Percentiles rank a stretch among this genome's conserved stretches.
Conservation (phyloP, 192 early-diverging fungal species). For the Coemansia sp. region DNA sequence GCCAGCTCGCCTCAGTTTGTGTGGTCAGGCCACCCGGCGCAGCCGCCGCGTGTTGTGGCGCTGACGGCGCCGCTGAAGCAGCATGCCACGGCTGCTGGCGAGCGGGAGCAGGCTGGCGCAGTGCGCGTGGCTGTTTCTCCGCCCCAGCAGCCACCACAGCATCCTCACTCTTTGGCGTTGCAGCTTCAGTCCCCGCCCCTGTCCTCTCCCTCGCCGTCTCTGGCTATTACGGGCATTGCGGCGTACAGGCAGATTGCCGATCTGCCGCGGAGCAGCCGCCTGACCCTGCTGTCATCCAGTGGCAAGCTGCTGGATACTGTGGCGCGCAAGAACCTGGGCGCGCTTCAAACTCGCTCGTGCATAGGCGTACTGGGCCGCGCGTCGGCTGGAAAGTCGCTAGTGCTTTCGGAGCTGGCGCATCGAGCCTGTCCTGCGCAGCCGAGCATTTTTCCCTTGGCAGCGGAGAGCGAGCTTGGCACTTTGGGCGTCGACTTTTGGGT, state of each 20-base stretch:
- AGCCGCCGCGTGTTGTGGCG: not conserved
- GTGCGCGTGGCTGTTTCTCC: too few relatives aligned
- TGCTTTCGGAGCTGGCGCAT: slow-evolving; percentile 11
- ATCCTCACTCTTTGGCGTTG: not conserved
- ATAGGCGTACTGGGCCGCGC: slow-evolving; percentile 24
- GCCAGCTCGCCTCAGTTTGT: too few relatives aligned
- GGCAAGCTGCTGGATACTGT: slow-evolving; percentile 13
- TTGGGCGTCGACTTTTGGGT: slow-evolving; percentile 16
- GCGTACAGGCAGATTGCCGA: not conserved
- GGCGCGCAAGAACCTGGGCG: slow-evolving; percentile 8
- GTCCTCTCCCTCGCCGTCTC: not conserved
- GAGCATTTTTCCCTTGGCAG: not conserved
- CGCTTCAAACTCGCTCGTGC: slow-evolving; percentile 6
- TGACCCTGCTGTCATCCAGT: slow-evolving; percentile 6
- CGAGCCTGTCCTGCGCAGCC: not conserved
- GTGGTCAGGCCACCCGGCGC: too few relatives aligned
- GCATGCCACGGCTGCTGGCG: slow-evolving; percentile 1
- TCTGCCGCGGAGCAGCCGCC: not conserved
- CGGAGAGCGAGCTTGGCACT: not conserved
- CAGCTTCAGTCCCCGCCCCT: not conserved
- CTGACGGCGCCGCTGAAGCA: not conserved
- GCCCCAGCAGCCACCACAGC: too few relatives aligned
- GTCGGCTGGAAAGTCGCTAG: slow-evolving; percentile 13
- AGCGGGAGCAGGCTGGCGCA: slow-evolving; percentile 5
- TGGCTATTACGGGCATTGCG: not conserved